These are phyloP conservation scores for Colletotrichum sp. DNA, from an alignment of 2,329 filamentous ascomycete species.

Conservation along the genomic window DNA sequence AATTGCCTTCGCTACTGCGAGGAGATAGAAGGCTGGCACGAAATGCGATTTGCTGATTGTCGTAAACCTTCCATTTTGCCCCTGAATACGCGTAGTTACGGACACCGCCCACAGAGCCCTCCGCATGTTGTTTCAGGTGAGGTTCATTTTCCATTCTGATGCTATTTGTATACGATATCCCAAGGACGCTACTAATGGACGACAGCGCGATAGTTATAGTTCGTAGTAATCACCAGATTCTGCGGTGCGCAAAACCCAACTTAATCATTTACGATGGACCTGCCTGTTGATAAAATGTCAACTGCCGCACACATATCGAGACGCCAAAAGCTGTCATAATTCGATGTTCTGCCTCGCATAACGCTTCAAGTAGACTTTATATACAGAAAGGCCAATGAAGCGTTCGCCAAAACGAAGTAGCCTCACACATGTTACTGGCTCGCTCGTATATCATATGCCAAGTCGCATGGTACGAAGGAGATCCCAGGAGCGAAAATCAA, in stretches of 20 bases:
- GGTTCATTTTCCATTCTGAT: neutral
- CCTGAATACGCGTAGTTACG: neutral
- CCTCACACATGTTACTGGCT: neutral
- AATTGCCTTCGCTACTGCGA: neutral
- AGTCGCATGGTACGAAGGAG: neutral
- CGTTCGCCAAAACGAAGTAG: accelerated
- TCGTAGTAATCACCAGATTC: neutral
- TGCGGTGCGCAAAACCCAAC: neutral
- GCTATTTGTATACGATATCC: neutral
- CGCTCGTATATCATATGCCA: accelerated
- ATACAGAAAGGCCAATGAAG: neutral
- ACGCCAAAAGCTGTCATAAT: accelerated
- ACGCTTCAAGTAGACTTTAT: neutral
- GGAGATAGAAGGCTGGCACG: accelerated
- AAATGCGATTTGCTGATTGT: neutral
- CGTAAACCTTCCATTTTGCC: neutral
- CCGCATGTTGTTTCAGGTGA: neutral
- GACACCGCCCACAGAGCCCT: neutral
- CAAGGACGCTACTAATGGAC: accelerated
- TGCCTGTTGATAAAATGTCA: accelerated
- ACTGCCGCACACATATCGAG: neutral
- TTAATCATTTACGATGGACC: accelerated
- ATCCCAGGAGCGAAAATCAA: neutral
- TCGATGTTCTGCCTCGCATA: neutral
- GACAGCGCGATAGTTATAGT: accelerated